Evolutionary conservation across 805 yeast species (phyloP).

Genomic region (Kodamaea hsintzibuensis): DNA sequence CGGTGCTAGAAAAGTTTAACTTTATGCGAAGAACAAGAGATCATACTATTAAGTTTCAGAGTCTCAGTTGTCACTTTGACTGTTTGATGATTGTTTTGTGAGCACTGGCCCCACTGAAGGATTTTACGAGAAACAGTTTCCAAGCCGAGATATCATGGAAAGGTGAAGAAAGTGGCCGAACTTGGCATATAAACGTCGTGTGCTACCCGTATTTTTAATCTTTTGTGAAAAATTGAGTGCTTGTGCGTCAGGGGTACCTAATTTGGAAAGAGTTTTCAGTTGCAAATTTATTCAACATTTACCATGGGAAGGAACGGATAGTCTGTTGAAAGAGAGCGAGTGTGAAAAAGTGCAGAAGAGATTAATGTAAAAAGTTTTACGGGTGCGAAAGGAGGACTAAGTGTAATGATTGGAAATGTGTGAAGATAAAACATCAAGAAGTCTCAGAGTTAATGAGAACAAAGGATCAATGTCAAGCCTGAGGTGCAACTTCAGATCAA

Average conservation of each 20-base stretch:
- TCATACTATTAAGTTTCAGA: not conserved
- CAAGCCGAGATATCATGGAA: not conserved
- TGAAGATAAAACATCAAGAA: not conserved
- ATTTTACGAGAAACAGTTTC: not conserved
- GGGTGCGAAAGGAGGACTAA: not conserved
- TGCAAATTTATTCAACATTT: not conserved
- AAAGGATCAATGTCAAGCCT: not conserved
- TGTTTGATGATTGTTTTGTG: not conserved
- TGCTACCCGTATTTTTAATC: not conserved
- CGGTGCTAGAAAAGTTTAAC: not conserved
- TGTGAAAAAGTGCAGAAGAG: not conserved
- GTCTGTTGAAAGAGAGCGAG: not conserved
- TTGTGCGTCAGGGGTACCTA: constrained; percentile 1
- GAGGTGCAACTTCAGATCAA: not conserved
- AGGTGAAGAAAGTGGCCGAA: not conserved
- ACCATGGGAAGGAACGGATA: not conserved
- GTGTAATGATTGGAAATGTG: not conserved
- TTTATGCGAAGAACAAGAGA: not conserved
- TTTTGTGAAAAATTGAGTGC: not conserved
- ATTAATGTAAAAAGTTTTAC: not conserved
- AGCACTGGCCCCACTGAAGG: not conserved
- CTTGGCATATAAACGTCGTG: not conserved
- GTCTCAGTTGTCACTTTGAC: not conserved
- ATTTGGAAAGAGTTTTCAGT: not conserved
- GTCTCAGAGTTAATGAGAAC: too few species aligned